A percentile compares a stretch with the other conserved stretches of the same genome.
These are phyloP conservation scores for Apiospora saccharicola DNA, from an alignment of 2,329 filamentous ascomycete species.

Conservation along the genomic window DNA sequence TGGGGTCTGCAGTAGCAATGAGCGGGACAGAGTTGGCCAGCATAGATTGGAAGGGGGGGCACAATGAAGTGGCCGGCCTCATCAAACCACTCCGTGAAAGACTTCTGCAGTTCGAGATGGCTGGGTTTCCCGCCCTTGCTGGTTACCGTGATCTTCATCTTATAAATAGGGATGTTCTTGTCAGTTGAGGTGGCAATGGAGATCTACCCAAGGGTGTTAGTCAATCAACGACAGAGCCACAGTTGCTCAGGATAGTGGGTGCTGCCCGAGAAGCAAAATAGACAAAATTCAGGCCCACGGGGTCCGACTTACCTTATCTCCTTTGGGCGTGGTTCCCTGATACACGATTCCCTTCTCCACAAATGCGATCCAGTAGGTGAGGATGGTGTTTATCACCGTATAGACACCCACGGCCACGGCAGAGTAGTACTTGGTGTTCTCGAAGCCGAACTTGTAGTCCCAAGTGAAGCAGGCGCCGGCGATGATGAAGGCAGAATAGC, in stretches of 20 bases:
- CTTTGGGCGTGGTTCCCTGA: constrained; percentile 71
- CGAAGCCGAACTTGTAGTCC: constrained; percentile 92
- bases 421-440: constrained; percentile 83
- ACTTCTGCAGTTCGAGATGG: constrained; percentile 63
- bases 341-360: constrained; percentile 87
- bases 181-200: constrained; percentile 74
- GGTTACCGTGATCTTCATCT: constrained; percentile 62
- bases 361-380: constrained; percentile 84
- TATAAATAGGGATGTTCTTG: constrained; percentile 85
- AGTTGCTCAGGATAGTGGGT: not conserved
- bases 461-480: constrained; percentile 86
- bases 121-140: constrained; percentile 48
- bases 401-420: constrained; percentile 81
- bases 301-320: constrained; percentile 45
- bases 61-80: constrained; percentile 74
- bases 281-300: not conserved
- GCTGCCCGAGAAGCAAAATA: not conserved
- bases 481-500: constrained; percentile 82
- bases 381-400: constrained; percentile 75
- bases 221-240: constrained; percentile 49
- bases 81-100: constrained; percentile 83
- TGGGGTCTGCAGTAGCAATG: constrained; percentile 72
- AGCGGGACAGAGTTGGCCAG: constrained; percentile 72
- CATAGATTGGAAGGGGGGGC: constrained; percentile 80
- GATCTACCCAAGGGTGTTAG: constrained; percentile 58